phyloP scores from a whole-genome alignment of 176 grass and related monocot genomes.

The Phragmites australis region DNA sequence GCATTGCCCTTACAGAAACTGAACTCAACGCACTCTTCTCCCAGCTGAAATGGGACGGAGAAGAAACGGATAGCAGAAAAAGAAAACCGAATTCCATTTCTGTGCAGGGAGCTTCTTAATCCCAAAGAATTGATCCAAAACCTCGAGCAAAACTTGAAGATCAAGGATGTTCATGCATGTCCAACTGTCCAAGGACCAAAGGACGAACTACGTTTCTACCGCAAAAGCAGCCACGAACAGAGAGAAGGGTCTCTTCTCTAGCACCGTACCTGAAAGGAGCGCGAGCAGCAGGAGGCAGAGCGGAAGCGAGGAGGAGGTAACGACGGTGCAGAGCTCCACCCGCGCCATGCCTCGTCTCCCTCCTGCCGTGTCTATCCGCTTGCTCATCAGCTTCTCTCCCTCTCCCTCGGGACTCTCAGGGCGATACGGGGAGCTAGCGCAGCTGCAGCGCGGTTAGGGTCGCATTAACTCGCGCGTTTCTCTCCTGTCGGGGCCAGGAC shows the following conservation, averaged over 20 bases:
- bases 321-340: constrained; percentile 21
- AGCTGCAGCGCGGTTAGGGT: neutral
- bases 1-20: neutral
- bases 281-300: constrained; percentile 37
- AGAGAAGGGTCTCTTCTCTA: neutral
- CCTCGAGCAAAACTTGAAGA: neutral
- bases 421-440: neutral
- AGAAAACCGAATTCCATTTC: neutral
- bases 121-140: neutral
- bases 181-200: neutral
- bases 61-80: neutral
- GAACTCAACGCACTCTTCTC: neutral
- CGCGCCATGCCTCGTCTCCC: neutral
- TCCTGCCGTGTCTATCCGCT: neutral
- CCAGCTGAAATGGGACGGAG: neutral
- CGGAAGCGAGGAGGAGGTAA: neutral
- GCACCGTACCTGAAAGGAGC: constrained; percentile 52
- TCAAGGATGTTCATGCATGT: neutral
- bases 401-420: neutral
- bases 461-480: constrained; percentile 21
- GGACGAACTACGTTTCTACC: neutral
- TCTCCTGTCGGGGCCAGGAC: neutral
- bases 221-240: neutral
- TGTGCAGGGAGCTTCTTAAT: neutral
- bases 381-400: no score